These are phyloP conservation scores for Trichoderma sp. DNA, from an alignment of 2,329 filamentous ascomycete genomes.

Conservation along the genomic window DNA sequence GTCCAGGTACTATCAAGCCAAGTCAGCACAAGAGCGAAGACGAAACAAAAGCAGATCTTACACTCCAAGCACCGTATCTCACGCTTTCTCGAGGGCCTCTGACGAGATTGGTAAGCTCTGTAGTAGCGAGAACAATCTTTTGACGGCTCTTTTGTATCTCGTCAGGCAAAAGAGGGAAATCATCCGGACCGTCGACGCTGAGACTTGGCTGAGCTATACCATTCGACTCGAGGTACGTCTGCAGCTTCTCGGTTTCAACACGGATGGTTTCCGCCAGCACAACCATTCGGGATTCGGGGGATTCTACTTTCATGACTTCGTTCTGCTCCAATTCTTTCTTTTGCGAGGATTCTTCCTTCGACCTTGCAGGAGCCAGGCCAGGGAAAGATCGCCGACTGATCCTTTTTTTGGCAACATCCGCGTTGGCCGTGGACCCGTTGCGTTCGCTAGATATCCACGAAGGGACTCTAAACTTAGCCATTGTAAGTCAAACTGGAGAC, in stretches of 20 bases:
- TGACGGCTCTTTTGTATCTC: slow-evolving; percentile 45
- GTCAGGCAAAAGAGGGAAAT: slow-evolving; percentile 47
- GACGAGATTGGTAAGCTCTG: slow-evolving; percentile 46
- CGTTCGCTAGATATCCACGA: slow-evolving; percentile 34
- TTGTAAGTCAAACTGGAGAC: slow-evolving; percentile 11
- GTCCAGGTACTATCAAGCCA: slow-evolving; percentile 42
- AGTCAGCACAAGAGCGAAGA: not conserved
- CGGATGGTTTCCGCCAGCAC: slow-evolving; percentile 47
- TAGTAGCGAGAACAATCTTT: slow-evolving; percentile 47
- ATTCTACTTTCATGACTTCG: not conserved
- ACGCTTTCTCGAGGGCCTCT: slow-evolving; percentile 50
- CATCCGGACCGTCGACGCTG: slow-evolving; percentile 41
- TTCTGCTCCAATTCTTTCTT: not conserved
- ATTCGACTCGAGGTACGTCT: slow-evolving; percentile 44
- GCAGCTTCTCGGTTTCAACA: slow-evolving; percentile 47
- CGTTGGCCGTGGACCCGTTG: slow-evolving; percentile 22
- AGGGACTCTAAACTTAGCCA: slow-evolving; percentile 36
- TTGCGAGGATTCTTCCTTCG: slow-evolving; percentile 22
- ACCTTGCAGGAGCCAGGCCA: slow-evolving; percentile 27
- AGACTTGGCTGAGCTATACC: slow-evolving; percentile 44
- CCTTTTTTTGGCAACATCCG: slow-evolving; percentile 34
- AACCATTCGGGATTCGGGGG: slow-evolving; percentile 39
- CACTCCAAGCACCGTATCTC: slow-evolving; percentile 52
- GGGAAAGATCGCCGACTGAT: slow-evolving; percentile 35
- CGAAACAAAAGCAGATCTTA: slow-evolving; percentile 31